Base-by-base conservation (phyloP, 768 basidiomycete genomes). In the Collybia sp. region DNA sequence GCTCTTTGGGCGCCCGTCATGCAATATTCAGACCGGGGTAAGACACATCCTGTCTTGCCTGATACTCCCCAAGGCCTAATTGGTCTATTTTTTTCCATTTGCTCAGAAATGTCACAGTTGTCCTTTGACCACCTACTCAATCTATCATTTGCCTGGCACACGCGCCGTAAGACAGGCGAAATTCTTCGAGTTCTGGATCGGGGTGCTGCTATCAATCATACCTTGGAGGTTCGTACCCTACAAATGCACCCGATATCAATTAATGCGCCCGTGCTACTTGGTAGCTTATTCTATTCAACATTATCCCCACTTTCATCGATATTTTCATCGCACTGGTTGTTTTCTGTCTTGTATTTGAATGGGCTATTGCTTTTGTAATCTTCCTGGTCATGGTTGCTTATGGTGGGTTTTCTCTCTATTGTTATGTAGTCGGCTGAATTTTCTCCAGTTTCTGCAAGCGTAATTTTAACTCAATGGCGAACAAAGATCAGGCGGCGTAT, bases 101-200 rank as follows among this genome's bases (percentile, higher is more conserved):
- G 13, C 52, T 12, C 53, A 83, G 88, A 90, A 64, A 93, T 95
- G 91, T 85, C 85, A 1, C 75, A 82, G 55, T 70, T 93, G 43
- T 86, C 91, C 9, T 90, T 88, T 65, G 80, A 93, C 49, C 93
- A 95, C 57, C 66, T 96, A 2, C 73, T 97, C 9, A 88, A 90
- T 50, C 79, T 97, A 3, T 89, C 88, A 1, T 82, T 93, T 52
- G 77, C 85, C 4, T 92, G 85, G 77, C 91, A 86, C 59, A 87
- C 80, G 5, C 84, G 76, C 45, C 76, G 83, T 40, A 93, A 88
- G 69, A 90, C 92, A 1, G 93, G 91, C 19, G 90, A 93, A 58
- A 75, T 92, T 9, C 72, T 93, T 11, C 79, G 86, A 16, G 88
- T 93, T 40, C 72, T 92, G 17, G 85, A 88, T 53, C 80, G 90